Conservation (phyloP, 1,284 basidiomycete genomes). For the Caloboletus firmus region DNA sequence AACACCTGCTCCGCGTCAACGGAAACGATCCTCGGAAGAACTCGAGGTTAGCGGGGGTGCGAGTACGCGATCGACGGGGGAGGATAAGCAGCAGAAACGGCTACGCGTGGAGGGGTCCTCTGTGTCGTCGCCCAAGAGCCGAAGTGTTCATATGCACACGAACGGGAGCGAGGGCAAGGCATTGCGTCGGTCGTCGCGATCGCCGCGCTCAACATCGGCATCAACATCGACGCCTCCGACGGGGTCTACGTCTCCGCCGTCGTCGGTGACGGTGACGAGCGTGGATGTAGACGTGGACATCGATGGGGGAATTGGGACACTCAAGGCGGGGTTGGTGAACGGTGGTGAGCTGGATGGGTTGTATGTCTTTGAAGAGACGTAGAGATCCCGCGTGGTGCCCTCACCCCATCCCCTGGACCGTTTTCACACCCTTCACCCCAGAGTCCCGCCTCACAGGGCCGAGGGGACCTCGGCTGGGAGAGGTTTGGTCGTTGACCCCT, state of each 20-base stretch:
- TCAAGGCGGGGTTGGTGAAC: constrained; percentile 33
- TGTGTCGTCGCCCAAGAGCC: constrained; percentile 8
- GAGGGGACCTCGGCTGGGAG: constrained; percentile 2
- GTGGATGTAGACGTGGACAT: constrained; percentile 19
- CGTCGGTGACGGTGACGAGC: constrained; percentile 20
- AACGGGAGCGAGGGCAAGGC: not conserved
- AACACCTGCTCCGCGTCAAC: constrained; percentile 23
- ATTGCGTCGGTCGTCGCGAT: constrained; percentile 9
- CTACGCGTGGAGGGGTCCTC: constrained; percentile 28
- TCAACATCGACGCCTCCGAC: constrained; percentile 11
- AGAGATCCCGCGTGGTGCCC: not conserved
- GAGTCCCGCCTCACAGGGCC: constrained; percentile 6
- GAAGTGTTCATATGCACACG: not conserved
- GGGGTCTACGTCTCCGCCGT: constrained; percentile 17
- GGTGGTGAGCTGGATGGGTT: constrained; percentile 34
- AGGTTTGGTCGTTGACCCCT: not conserved
- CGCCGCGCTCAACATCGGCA: constrained; percentile 6
- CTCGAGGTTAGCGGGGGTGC: constrained; percentile 18
- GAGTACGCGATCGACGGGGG: constrained; percentile 10
- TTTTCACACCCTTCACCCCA: constrained; percentile 11
- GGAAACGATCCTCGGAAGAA: constrained; percentile 37
- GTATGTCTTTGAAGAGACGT: constrained; percentile 33
- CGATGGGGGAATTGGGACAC: constrained; percentile 19
- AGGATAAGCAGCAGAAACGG: constrained; percentile 32
- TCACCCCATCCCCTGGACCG: not conserved